phyloP scores from a whole-genome alignment of 495 filamentous ascomycete genomes.

The Copromyces sp. region DNA sequence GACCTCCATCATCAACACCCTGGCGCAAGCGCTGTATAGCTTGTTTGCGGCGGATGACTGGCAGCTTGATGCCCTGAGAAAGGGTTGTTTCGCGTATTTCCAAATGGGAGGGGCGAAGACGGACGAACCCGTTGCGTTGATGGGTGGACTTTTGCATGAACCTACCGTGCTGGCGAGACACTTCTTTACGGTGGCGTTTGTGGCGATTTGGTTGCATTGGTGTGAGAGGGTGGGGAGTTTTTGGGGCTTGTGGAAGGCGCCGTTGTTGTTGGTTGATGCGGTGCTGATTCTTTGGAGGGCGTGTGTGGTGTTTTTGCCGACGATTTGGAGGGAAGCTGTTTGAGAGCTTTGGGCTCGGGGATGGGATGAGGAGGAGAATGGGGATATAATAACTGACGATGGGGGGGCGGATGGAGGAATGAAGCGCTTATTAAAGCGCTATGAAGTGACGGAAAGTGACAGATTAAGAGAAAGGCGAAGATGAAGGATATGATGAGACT shows the following conservation, averaged over 20 bases:
- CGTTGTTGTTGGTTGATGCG: slow-evolving; percentile 49
- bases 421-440: neutral
- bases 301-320: slow-evolving; percentile 80
- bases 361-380: neutral
- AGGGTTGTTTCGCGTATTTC: slow-evolving; percentile 92
- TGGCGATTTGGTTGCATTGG: slow-evolving; percentile 74
- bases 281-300: slow-evolving; percentile 74
- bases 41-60: slow-evolving; percentile 81
- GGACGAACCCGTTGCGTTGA: slow-evolving; percentile 66
- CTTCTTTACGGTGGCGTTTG: slow-evolving; percentile 87
- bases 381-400: neutral
- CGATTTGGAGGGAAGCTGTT: slow-evolving; percentile 52
- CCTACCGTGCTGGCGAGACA: slow-evolving; percentile 78
- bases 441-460: neutral
- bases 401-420: neutral
- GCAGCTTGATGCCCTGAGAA: slow-evolving; percentile 70
- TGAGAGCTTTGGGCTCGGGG: slow-evolving; percentile 1
- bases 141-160: slow-evolving; percentile 72
- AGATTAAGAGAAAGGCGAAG: neutral
- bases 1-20: slow-evolving; percentile 86
- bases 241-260: slow-evolving; percentile 42
- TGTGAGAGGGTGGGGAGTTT: slow-evolving; percentile 25
- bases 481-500: neutral
- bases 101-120: slow-evolving; percentile 52
- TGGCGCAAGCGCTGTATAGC: slow-evolving; percentile 81